Base-by-base conservation (phyloP, 352 stramenopile species). In the Phytophthora tentaculata region DNA sequence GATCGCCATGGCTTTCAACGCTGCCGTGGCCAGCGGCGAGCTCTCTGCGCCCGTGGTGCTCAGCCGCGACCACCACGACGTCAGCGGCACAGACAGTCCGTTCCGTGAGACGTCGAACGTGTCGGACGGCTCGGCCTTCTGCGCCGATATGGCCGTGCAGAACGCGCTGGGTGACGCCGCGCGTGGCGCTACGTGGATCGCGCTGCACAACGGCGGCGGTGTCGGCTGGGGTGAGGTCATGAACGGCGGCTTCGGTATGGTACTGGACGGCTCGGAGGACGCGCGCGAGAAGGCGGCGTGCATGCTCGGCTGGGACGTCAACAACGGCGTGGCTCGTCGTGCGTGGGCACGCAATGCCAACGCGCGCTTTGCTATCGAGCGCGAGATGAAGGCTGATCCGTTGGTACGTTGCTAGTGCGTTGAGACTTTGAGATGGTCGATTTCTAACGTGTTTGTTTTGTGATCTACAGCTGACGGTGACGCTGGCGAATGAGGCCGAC, bases 31-130 rank as follows among this genome's bases (percentile, higher is more conserved):
- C 0, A 61, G 60, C 6, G 90, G 90, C 4, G 83, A 91, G 50
- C 55, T 97, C 52, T 86, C 73, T 6, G 81, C 71, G 10, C 81
- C 87, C 1, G 81, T 97, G 26, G 90, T 97, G 48, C 75, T 97
- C 41, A 92, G 83, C 52, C 78, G 90, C 19, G 90, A 97, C 70
- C 90, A 97, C 76, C 90, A 97, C 74, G 90, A 97, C 67, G 89
- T 97, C 22, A 93, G 80, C 45, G 90, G 89, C 51, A 97, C 90
- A 20, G 90, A 97, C 77, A 91, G 77, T 12, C 90, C 90, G 44
- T 97, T 92, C 86, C 84, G 90, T 45, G 90, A 97, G 77, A 97
- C 90, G 2, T 94, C 84, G 28, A 97, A 97, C 74, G 86, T 97
- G 35, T 80, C 84, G 52, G 90, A 97, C 51, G 89, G 89, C 35